Evolutionary conservation across 208 protist genomes (phyloP).

Genomic region (Leishmania aethiopica): DNA sequence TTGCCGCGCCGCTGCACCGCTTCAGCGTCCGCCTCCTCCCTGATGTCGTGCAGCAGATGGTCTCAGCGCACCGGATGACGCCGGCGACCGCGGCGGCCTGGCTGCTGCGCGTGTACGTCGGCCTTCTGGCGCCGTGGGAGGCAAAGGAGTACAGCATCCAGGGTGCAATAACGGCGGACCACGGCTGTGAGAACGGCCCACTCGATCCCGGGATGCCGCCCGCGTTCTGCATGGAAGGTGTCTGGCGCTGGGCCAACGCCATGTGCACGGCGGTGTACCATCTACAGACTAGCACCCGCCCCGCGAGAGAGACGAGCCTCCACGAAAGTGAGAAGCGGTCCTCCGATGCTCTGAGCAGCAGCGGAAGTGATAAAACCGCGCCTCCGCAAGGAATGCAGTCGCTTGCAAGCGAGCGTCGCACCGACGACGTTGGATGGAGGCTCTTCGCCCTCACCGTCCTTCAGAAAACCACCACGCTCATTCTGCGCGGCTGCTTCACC

Average conservation of each 20-base stretch:
- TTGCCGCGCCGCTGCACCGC: constrained; percentile 2
- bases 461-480: constrained; percentile 11
- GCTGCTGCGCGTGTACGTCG: constrained; percentile 27
- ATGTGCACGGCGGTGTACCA: constrained; percentile 18
- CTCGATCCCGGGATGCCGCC: constrained; percentile 6
- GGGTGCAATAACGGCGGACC: neutral
- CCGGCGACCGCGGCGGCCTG: constrained; percentile 20
- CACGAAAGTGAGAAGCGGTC: neutral
- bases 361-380: neutral
- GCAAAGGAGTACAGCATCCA: neutral
- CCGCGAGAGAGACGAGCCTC: neutral
- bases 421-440: constrained; percentile 1
- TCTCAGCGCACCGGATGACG: constrained; percentile 17
- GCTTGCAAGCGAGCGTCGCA: neutral
- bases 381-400: neutral
- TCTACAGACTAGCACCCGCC: constrained; percentile 6
- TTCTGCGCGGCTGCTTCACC: constrained; percentile 20
- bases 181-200: neutral
- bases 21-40: constrained; percentile 11
- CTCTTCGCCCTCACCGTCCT: constrained; percentile 17
- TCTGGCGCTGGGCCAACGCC: constrained; percentile 12
- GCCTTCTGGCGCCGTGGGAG: constrained; percentile 6
- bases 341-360: neutral
- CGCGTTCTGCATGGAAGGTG: neutral
- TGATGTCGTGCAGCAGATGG: constrained; percentile 22